Evolutionary conservation across 2,329 filamentous ascomycete genomes (phyloP).

Genomic region (Colletotrichum ledebouriae): DNA sequence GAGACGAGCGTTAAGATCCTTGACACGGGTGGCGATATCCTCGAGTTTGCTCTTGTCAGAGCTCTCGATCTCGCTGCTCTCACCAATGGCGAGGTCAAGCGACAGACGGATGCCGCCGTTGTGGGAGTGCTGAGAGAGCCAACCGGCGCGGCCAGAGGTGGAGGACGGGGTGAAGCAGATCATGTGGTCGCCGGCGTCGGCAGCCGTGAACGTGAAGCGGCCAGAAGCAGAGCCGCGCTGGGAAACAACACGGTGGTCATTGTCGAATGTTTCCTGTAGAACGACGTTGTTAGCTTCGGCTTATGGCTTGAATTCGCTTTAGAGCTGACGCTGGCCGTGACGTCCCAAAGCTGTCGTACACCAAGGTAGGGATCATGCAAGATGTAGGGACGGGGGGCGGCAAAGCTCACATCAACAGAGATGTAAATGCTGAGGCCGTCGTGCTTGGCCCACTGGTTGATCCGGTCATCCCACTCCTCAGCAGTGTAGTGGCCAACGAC

Average conservation of each 20-base stretch:
- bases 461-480: conserved; percentile 83
- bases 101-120: conserved; percentile 86
- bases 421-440: conserved; percentile 86
- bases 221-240: conserved; percentile 82
- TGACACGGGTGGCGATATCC: conserved; percentile 88
- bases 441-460: conserved; percentile 78
- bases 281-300: conserved; percentile 33
- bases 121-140: conserved; percentile 75
- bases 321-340: neutral
- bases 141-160: conserved; percentile 75
- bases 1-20: conserved; percentile 88
- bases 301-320: neutral
- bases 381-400: conserved; percentile 1
- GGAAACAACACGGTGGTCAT: conserved; percentile 94
- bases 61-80: conserved; percentile 93
- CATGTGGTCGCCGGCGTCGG: conserved; percentile 94
- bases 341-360: neutral
- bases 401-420: conserved; percentile 79
- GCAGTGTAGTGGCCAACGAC: conserved; percentile 94
- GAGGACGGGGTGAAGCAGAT: conserved; percentile 93
- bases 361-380: neutral
- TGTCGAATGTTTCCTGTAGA: conserved; percentile 91
- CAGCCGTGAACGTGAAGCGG: conserved; percentile 95
- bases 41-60: conserved; percentile 93
- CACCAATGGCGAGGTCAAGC: conserved; percentile 93